Percentiles rank a stretch among this genome's conserved stretches.
Conservation (phyloP, 169 alveolate genomes). For the Cyclospora cayetanensis region DNA sequence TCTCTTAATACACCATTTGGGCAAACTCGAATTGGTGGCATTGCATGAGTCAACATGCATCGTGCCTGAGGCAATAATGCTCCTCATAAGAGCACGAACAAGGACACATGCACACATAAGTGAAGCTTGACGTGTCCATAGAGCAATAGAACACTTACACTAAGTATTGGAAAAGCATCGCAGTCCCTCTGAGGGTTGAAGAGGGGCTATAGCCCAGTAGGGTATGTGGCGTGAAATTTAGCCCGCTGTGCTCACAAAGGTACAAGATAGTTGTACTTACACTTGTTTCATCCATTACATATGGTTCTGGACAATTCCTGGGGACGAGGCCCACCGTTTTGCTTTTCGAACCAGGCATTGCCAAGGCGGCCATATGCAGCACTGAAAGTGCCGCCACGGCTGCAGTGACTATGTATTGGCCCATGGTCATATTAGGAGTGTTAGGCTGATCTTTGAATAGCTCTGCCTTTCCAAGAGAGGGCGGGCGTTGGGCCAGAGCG, state of each 20-base stretch:
- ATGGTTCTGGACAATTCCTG: slow-evolving; percentile 21
- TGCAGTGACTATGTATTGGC: not conserved
- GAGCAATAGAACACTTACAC: too few relatives aligned
- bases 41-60: slow-evolving; percentile 30
- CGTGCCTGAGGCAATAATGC: not conserved
- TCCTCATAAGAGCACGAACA: not conserved
- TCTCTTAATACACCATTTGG: slow-evolving; percentile 36
- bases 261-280: not conserved
- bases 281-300: slow-evolving; percentile 35
- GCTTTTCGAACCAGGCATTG: slow-evolving; percentile 11
- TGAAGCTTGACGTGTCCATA: not conserved
- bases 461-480: not conserved
- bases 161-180: too few relatives aligned
- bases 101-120: not conserved
- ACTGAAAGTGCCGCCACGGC: slow-evolving; percentile 28
- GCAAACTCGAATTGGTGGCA: slow-evolving; percentile 20
- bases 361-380: not conserved
- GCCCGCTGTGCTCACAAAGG: too few relatives aligned
- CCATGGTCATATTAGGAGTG: not conserved
- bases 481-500: not conserved
- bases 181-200: too few relatives aligned
- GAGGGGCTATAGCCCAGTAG: too few relatives aligned
- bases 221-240: too few relatives aligned
- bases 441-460: not conserved
- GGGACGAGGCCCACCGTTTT: not conserved